Conservation (phyloP, 352 stramenopile genomes). For the Phytopythium helicoides region DNA sequence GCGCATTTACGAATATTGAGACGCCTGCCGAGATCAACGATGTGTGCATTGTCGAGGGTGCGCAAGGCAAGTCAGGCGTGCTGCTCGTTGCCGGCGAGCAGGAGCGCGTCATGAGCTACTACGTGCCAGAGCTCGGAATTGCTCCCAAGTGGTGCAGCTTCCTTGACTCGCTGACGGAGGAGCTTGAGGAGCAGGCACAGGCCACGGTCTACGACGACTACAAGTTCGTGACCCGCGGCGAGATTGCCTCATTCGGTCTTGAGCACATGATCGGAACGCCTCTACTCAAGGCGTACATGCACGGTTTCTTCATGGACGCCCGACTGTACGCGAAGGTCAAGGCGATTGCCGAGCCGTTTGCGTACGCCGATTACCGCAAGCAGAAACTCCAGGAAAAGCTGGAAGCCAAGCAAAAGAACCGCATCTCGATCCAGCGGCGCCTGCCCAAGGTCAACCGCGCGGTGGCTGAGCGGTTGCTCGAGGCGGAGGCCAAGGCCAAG, state of each 20-base stretch:
- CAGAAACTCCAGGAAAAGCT: constrained; percentile 95
- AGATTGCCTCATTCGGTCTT: constrained; percentile 96
- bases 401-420: constrained; percentile 85
- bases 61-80: constrained; percentile 92
- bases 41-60: constrained; percentile 93
- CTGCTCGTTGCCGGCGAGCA: constrained; percentile 97
- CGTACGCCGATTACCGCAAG: constrained; percentile 98
- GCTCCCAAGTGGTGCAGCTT: constrained; percentile 99
- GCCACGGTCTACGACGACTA: constrained; percentile 98
- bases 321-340: constrained; percentile 97
- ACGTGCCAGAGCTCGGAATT: constrained; percentile 96
- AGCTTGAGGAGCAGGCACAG: constrained; percentile 96
- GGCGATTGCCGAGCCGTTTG: constrained; percentile 96
- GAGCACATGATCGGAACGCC: constrained; percentile 97
- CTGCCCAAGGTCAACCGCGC: constrained; percentile 91
- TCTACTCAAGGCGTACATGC: constrained; percentile 98
- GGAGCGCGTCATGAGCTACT: constrained; percentile 97
- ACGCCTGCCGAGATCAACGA: constrained; percentile 94
- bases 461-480: constrained; percentile 83
- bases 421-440: constrained; percentile 87
- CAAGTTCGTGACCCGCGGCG: constrained; percentile 96
- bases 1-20: constrained; percentile 97
- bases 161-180: constrained; percentile 98
- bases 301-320: constrained; percentile 99
- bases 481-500: constrained; percentile 70